Evolutionary conservation across 441 rosid genomes (phyloP).

Genomic region (Syzygium syzygioides): DNA sequence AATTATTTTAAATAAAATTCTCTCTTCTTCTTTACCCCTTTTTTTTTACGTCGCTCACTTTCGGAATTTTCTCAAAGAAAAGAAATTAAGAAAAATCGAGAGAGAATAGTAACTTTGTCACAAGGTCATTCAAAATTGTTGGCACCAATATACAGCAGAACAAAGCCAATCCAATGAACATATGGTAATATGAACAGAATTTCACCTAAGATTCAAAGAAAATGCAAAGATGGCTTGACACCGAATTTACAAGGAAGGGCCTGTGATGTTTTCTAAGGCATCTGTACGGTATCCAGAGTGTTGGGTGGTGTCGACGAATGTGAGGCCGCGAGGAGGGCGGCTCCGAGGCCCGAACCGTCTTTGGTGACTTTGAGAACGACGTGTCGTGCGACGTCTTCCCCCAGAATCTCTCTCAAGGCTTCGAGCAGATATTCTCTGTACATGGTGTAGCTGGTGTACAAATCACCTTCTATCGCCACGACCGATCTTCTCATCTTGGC

Average conservation of each 20-base stretch:
- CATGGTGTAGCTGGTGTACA: slow-evolving; percentile 54
- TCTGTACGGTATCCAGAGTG: slow-evolving; percentile 39
- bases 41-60: neutral
- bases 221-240: neutral
- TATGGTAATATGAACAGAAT: neutral
- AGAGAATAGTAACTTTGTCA: neutral
- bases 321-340: slow-evolving; percentile 80
- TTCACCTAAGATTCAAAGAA: neutral
- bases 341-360: slow-evolving; percentile 84
- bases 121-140: neutral
- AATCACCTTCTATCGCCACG: slow-evolving; percentile 77
- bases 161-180: neutral
- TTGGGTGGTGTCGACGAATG: slow-evolving; percentile 25
- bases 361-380: slow-evolving; percentile 47
- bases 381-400: slow-evolving; percentile 53
- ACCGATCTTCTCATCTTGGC: slow-evolving; percentile 65
- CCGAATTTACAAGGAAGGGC: neutral
- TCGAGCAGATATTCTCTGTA: slow-evolving; percentile 84
- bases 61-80: neutral
- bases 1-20: no score
- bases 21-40: no score
- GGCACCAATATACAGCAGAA: neutral
- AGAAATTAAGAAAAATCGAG: neutral
- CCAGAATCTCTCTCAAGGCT: slow-evolving; percentile 67
- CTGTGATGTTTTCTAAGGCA: slow-evolving; percentile 1